Percentiles rank a stretch among this genome's conserved stretches.
These are phyloP conservation scores for Globisporangium rhizosaccharum DNA, from an alignment of 352 stramenopile genomes.

Conservation along the genomic window DNA sequence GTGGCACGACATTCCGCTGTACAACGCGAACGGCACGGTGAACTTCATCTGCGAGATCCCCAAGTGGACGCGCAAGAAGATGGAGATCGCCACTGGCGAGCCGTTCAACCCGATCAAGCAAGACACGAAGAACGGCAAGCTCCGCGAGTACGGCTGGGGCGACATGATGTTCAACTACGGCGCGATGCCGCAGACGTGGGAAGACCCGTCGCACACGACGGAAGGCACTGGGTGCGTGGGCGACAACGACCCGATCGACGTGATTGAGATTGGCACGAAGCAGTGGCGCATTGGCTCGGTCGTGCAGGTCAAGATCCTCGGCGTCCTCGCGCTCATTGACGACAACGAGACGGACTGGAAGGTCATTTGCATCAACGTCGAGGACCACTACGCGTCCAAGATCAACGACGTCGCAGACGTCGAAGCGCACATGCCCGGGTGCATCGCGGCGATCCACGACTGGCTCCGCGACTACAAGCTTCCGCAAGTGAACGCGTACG, in stretches of 20 bases:
- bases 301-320: constrained; percentile 97
- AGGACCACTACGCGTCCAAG: constrained; percentile 95
- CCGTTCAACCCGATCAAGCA: constrained; percentile 98
- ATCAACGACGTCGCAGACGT: constrained; percentile 98
- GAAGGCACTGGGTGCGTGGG: constrained; percentile 80
- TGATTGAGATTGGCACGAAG: constrained; percentile 96
- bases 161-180: constrained; percentile 99
- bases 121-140: constrained; percentile 97
- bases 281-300: constrained; percentile 91
- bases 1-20: constrained; percentile 97
- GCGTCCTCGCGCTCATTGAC: constrained; percentile 98
- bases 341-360: constrained; percentile 99
- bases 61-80: constrained; percentile 98
- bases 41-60: constrained; percentile 97
- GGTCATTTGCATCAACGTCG: constrained; percentile 95
- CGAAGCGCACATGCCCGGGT: constrained; percentile 92
- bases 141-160: constrained; percentile 94
- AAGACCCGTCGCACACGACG: constrained; percentile 92
- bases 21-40: constrained; percentile 84
- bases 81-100: constrained; percentile 97
- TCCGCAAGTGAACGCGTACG: constrained; percentile 98
- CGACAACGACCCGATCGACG: constrained; percentile 99
- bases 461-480: constrained; percentile 99
- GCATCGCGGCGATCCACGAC: constrained; percentile 91
- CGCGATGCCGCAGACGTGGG: constrained; percentile 98